Conservation (phyloP, 306 rosid genomes). For the Leucaena leucocephala region DNA sequence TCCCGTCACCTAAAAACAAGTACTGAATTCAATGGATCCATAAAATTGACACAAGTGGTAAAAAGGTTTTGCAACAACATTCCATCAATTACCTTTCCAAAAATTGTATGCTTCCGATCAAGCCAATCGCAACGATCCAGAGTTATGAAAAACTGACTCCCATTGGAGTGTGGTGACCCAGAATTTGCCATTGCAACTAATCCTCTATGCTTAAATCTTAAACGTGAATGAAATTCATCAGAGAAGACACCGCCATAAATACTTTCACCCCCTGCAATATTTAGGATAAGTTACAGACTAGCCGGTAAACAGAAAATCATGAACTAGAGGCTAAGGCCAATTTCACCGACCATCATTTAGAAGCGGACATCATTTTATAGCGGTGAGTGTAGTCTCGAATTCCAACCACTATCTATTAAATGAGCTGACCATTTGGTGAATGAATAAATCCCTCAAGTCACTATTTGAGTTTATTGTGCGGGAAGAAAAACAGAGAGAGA, state of each 20-base stretch:
- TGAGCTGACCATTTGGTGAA: background rate
- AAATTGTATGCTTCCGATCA: slow-evolving; percentile 81
- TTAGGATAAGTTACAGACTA: background rate
- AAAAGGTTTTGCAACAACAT: slow-evolving; percentile 12
- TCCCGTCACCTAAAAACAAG: slow-evolving; percentile 82
- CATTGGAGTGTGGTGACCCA: slow-evolving; percentile 75
- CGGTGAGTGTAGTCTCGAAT: background rate
- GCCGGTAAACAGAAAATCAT: background rate
- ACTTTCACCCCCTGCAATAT: slow-evolving; percentile 76
- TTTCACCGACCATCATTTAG: background rate
- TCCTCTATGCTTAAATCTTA: slow-evolving; percentile 91
- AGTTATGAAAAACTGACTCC: slow-evolving; percentile 85
- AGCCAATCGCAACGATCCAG: slow-evolving; percentile 82
- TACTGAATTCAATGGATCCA: slow-evolving; percentile 31
- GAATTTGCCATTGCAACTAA: slow-evolving; percentile 88
- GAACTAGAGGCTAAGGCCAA: background rate
- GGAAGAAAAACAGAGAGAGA: background rate
- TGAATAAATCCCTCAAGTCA: background rate
- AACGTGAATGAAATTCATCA: slow-evolving; percentile 89
- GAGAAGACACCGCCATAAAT: slow-evolving; percentile 75
- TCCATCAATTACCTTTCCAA: slow-evolving; percentile 66
- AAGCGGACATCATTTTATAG: background rate
- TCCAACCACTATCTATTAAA: background rate
- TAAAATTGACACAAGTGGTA: background rate
- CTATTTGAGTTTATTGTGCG: background rate